A percentile compares a stretch with the other conserved stretches of the same genome.
Conservation (phyloP, 1,139 yeast species). For the Yamadazyma songkhlaensis region DNA sequence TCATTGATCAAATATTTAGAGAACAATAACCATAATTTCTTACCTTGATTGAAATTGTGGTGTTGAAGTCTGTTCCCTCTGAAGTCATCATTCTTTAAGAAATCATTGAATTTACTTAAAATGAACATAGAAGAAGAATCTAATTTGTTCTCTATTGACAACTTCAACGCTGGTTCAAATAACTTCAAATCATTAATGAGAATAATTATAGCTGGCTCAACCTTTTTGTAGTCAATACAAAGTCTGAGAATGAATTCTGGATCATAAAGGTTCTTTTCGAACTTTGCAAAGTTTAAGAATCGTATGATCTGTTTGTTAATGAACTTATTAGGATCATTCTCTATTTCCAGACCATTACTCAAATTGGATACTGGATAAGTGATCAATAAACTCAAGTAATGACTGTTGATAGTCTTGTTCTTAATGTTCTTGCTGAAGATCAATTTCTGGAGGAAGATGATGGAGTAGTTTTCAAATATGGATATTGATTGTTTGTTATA, state of each 20-base stretch:
- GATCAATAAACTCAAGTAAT: constrained; percentile 69
- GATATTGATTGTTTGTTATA: constrained; percentile 49
- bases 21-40: constrained; percentile 71
- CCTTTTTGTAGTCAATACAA: constrained; percentile 58
- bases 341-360: neutral
- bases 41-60: constrained; percentile 47
- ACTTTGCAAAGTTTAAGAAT: constrained; percentile 26
- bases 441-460: constrained; percentile 60
- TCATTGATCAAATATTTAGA: constrained; percentile 56
- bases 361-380: constrained; percentile 41
- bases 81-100: constrained; percentile 14
- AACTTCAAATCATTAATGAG: constrained; percentile 62
- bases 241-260: constrained; percentile 72
- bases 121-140: constrained; percentile 53
- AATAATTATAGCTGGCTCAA: constrained; percentile 67
- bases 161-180: constrained; percentile 75
- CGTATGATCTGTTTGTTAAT: constrained; percentile 26
- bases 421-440: constrained; percentile 50
- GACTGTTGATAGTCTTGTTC: constrained; percentile 62
- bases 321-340: constrained; percentile 28
- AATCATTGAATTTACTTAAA: constrained; percentile 32
- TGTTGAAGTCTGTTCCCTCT: constrained; percentile 30
- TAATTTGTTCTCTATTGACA: constrained; percentile 65
- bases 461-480: constrained; percentile 54
- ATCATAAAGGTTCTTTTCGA: constrained; percentile 44